Evolutionary conservation across 2,329 filamentous ascomycete genomes (phyloP), one percentile per base, ranked within the genome.

Genomic region (Blastomyces parvus): DNA sequence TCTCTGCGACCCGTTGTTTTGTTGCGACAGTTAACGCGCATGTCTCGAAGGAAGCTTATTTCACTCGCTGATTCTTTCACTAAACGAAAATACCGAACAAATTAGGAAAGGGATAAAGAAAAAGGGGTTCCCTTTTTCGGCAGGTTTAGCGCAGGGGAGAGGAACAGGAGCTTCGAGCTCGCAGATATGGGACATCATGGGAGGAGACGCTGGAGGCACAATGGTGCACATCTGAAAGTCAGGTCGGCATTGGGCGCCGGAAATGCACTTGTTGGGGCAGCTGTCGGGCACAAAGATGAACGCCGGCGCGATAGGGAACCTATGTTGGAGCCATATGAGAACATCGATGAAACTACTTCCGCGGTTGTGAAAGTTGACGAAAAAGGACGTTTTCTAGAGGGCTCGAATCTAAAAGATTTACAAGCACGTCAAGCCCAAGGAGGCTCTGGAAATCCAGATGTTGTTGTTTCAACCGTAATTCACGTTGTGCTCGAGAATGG

Each of bases 401-500:
- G 36, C 11, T 27, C 36, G 11, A 59, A 46, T 59, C 33, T 22
- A 38, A 36, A 36, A 38, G 25, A 46, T 33, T n/a, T 66, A 19
- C 53, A 52, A 38, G 63, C 64, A 13, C 65, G 64, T 53, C 66
- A 63, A 58, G 17, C 38, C 5, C 48, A 61, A 55, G 14, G 44
- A 59, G n/a, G 52, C 46, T 40, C 66, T 25, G 55, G 62, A 48
- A 13, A 64, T 66, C 66, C 36, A 62, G 44, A 27, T 7, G 50
- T 57, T 4, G 63, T 68, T 19, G 65, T 68, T 42, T 66, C 66
- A 38, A 71, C 69, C 9, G 59, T 69, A 17, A 60, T 69, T 55
- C 66, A 70, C 53, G 63, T 70, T 58, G 66, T 70, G 25, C 64
- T 66, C 30, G 62, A 66, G 55, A 67, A 67, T 62, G 69, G 69